Base-by-base conservation (phyloP, 2,329 filamentous ascomycete species). In the Arachnomyces sp. region DNA sequence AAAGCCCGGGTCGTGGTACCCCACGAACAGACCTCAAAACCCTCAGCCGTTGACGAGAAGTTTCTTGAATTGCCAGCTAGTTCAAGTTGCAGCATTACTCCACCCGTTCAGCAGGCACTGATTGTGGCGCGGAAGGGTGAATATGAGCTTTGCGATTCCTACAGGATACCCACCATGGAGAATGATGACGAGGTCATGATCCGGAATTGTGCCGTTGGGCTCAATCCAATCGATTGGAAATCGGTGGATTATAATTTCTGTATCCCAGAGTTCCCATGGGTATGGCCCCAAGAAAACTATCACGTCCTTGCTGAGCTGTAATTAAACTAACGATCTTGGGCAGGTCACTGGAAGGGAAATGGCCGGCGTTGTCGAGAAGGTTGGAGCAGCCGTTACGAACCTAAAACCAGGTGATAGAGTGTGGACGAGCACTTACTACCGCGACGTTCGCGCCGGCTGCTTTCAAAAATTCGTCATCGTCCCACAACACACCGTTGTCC, bases 401-500 rank as follows among this genome's bases (percentile, higher is more conserved):
- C 47, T 56, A 17, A 46, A 48, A 13, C 39, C 47, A n/a, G 57
- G 57, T 8, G 54, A 61, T 25, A 44, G 38, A 8, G 56, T 58
- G 5, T 59, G 57, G 60, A 64, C 55, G 28, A 64, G 62, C 40
- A 66, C 61, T 36, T 67, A 68, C 46, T 68, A 68, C 45, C 54
- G 59, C 33, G 64, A 68, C 38, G 45, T 58, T 4, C 53, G 64
- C 33, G 63, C 65, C 28, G 65, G 64, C 17, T 66, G 63, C 44
- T 68, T 67, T 44, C 65, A 68, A 47, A 53, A 67, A 31, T 60
- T 54, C 38, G 62, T 66, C 12, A 58, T 62, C n/a, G 63, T 65
- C 2, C 63, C 63, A 4, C 49, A 57, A 28, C 63, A 66, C 39
- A 68, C 64, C 4, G 63, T 67, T n/a, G 51, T 58, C n/a, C 58